Evolutionary conservation across 2,329 filamentous ascomycete species (phyloP).

Genomic region (Ramularia endophylla): DNA sequence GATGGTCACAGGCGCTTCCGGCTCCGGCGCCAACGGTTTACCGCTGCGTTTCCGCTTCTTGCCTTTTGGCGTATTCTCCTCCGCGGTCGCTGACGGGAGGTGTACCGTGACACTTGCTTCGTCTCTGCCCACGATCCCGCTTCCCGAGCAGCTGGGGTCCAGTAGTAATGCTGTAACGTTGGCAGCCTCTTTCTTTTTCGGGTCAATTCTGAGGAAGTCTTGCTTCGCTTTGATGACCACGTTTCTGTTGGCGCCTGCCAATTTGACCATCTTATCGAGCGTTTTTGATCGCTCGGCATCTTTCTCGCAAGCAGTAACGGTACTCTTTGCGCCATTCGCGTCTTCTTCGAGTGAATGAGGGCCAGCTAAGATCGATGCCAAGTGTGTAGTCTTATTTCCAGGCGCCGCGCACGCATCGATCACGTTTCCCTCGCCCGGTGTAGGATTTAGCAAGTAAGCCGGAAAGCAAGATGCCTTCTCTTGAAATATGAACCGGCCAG

Average conservation of each 20-base stretch:
- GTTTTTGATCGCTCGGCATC: slow-evolving; percentile 65
- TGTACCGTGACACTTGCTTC: slow-evolving; percentile 61
- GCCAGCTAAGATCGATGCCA: slow-evolving; percentile 63
- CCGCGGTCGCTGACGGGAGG: slow-evolving; percentile 42
- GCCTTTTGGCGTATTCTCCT: slow-evolving; percentile 11
- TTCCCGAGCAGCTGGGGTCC: slow-evolving; percentile 93
- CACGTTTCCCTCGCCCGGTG: slow-evolving; percentile 62
- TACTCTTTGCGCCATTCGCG: neutral
- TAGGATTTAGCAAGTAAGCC: slow-evolving; percentile 73
- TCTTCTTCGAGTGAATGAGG: slow-evolving; percentile 27
- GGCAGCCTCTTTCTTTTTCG: slow-evolving; percentile 53
- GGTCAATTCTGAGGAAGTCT: slow-evolving; percentile 76
- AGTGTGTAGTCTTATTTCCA: slow-evolving; percentile 94
- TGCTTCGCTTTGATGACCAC: slow-evolving; percentile 66
- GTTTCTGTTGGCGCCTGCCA: slow-evolving; percentile 62
- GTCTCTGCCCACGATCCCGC: slow-evolving; percentile 86
- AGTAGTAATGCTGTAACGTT: slow-evolving; percentile 77
- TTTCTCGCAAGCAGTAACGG: slow-evolving; percentile 74
- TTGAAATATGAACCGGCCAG: slow-evolving; percentile 79
- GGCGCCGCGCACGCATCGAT: slow-evolving; percentile 94
- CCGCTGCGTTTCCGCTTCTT: slow-evolving; percentile 29
- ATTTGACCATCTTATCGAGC: slow-evolving; percentile 75
- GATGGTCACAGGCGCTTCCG: slow-evolving; percentile 6
- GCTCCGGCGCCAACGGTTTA: slow-evolving; percentile 6
- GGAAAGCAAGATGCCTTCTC: slow-evolving; percentile 98